Evolutionary conservation across 352 stramenopile genomes (phyloP), one percentile per base, ranked within the genome.

Genomic region (Globisporangium recalcitrans): DNA sequence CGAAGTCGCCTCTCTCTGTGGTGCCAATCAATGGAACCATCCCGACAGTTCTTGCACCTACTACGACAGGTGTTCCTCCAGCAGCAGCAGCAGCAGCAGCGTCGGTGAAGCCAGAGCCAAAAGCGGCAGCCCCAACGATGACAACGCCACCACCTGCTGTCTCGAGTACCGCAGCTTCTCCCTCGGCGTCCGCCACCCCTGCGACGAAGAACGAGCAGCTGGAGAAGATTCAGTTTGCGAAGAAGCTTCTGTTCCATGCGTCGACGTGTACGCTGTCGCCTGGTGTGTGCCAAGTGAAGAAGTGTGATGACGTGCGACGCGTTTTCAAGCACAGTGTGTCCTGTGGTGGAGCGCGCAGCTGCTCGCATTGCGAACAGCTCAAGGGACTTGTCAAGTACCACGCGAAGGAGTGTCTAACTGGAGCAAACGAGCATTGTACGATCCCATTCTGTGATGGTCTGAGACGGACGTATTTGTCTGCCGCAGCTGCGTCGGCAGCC

Each of bases 281-380:
- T 2, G 81, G 84, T 8, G 52, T 83, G 27, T 95, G 86, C 52
- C 78, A 90, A 36, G 79, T 93, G n/a, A 93, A 91, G 52, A 90
- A 92, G 40, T 95, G 86, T 55, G 84, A 93, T 56, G 86, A 95
- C 34, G 84, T 95, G 26, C 79, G 85, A 6, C 84, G 82, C 1
- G 82, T 93, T 32, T 93, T 95, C 63, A 92, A 93, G 62, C 86
- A 95, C 69, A 95, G 82, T 31, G 70, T 78, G 22, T 90, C 82
- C 1, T 95, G 86, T 58, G 77, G 76, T 46, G 81, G 78, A 1
- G 76, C 77, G 10, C 79, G 84, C 26, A 76, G 78, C 26, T 93
- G 86, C 58, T 82, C 74, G 24, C 82, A 93, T 60, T 95, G 86
- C 32, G 81, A 91, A 31, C 86, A 95, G 60, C 53, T 95, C 16